Evolutionary conservation across 345 rosid genomes (phyloP), one percentile per base, ranked within the genome.

Genomic region (Microcos paniculata): DNA sequence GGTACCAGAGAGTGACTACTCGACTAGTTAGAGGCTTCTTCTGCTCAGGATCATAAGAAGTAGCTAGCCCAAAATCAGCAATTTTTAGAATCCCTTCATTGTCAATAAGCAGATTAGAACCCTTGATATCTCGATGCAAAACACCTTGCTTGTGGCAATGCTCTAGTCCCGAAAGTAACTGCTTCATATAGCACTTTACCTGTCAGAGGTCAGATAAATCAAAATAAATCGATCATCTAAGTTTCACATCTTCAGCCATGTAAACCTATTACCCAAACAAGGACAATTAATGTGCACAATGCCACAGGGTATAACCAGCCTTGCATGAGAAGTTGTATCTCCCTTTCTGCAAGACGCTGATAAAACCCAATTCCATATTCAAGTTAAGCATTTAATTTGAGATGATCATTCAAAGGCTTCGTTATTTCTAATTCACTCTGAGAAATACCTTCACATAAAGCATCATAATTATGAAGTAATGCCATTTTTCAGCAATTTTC

Each of bases 1-100:
- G 96, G 65, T 94, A 94, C 97, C 98, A 94, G n/a, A 94, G 92
- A 1, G 98, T 92, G 63, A 94, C 97, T 38, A 94, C 98, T 78
- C 91, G 90, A 77, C 93, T 94, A 62, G 98, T 94, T 92, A 92
- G 81, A 11, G 87, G 82, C 78, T 87, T 92, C 88, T 83, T 87
- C 72, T 76, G 83, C 51, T 74, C 84, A 12, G 92, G 87, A 71
- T 91, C 87, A 74, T 79, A 92, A 82, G 91, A 88, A n/a, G 90
- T 87, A 61, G 97, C 97, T 72, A 94, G 79, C 63, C 98, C 98
- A 64, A 94, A 94, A 85, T 94, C 98, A 81, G 94, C 95, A 78
- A 94, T 88, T 84, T 94, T 94, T 18, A 94, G 77, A 65, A 80
- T 78, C 38, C 98, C 98, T 42, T 92, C 89, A 63, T 89, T 90